Evolutionary conservation across 2,329 filamentous ascomycete species (phyloP).

Genomic region (Dactylellina sp.): DNA sequence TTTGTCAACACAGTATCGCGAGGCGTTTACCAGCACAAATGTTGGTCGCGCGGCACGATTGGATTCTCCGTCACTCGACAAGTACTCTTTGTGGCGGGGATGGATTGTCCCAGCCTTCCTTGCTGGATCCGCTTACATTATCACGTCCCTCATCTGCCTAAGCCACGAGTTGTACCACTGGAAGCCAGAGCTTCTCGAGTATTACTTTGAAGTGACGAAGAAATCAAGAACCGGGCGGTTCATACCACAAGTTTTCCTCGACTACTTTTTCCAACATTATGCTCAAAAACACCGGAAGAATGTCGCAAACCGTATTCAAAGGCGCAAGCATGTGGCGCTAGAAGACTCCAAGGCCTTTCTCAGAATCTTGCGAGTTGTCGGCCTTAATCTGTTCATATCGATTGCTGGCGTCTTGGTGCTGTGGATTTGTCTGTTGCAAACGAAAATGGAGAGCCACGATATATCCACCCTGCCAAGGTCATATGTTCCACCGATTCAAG

Average conservation of each 20-base stretch:
- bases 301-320: conserved; percentile 17
- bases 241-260: conserved; percentile 7
- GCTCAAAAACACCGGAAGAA: conserved; percentile 2
- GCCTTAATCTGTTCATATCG: conserved; percentile 16
- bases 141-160: conserved; percentile 8
- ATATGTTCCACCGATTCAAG: conserved; percentile 26
- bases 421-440: conserved; percentile 20
- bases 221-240: conserved; percentile 6
- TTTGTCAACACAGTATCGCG: conserved; percentile 17
- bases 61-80: conserved; percentile 12
- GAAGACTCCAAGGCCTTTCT: conserved; percentile 18
- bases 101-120: conserved; percentile 21
- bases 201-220: conserved; percentile 15
- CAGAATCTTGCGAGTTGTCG: conserved; percentile 12
- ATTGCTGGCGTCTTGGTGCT: conserved; percentile 15
- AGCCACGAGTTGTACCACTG: conserved; percentile 21
- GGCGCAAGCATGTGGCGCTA: conserved; percentile 16
- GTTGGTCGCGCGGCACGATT: conserved; percentile 6
- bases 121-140: conserved; percentile 16
- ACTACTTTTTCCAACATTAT: conserved; percentile 12
- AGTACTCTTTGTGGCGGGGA: conserved; percentile 20
- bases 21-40: conserved; percentile 11
- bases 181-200: conserved; percentile 24
- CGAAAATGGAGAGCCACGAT: conserved; percentile 22
- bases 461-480: conserved; percentile 21